phyloP scores from a whole-genome alignment of 768 basidiomycete species.

The Russula griseocarnosa region DNA sequence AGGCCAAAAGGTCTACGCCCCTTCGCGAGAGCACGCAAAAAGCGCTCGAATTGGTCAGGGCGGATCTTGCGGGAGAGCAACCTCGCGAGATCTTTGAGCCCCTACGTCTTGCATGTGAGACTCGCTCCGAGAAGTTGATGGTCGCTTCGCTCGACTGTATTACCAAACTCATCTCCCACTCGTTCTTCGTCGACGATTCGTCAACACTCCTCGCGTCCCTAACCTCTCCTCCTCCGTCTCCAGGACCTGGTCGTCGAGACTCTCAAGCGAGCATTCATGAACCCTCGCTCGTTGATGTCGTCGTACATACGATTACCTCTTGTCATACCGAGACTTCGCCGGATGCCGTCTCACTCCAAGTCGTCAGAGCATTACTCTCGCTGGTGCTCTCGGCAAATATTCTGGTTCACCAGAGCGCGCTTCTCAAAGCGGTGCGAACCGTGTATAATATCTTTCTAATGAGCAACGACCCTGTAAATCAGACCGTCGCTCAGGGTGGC shows the following conservation, averaged over 20 bases:
- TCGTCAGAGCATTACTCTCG: conserved; percentile 90
- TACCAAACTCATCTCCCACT: conserved; percentile 94
- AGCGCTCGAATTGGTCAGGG: conserved; percentile 77
- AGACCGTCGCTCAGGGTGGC: conserved; percentile 97
- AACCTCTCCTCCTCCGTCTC: conserved; percentile 77
- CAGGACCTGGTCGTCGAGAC: conserved; percentile 44
- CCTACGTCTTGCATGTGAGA: conserved; percentile 94
- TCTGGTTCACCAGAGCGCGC: conserved; percentile 90
- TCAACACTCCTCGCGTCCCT: conserved; percentile 40
- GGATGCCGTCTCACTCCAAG: conserved; percentile 89
- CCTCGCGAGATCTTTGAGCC: conserved; percentile 94
- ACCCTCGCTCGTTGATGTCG: conserved; percentile 84
- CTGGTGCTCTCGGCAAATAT: conserved; percentile 83
- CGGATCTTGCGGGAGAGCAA: conserved; percentile 65
- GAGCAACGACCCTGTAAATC: conserved; percentile 85
- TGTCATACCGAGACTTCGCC: conserved; percentile 86
- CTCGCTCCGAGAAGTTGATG: conserved; percentile 87
- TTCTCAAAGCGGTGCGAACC: conserved; percentile 93
- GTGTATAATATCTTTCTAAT: conserved; percentile 98
- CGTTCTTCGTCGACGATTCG: conserved; percentile 81
- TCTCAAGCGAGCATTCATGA: conserved; percentile 46
- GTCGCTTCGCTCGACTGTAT: conserved; percentile 97
- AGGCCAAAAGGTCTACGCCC: conserved; percentile 77
- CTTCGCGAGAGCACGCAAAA: conserved; percentile 78
- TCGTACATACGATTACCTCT: conserved; percentile 90